Percentiles rank a stretch among this genome's conserved stretches.
phyloP scores from a whole-genome alignment of 2,329 filamentous ascomycete species.

The Microsporum canis region DNA sequence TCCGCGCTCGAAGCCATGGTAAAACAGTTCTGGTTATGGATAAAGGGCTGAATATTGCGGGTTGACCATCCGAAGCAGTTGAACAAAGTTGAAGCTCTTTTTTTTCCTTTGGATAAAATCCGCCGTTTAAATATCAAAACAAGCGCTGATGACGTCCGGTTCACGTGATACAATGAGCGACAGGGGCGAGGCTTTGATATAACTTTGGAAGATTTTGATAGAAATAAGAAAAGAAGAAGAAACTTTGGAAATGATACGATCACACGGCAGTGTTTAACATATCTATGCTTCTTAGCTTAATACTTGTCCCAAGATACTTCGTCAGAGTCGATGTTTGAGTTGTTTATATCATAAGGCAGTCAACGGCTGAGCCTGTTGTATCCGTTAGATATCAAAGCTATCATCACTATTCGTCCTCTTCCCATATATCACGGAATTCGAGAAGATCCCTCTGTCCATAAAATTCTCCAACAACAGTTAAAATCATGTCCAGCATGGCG shows the following conservation, averaged over 20 bases:
- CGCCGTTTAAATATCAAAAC: not conserved
- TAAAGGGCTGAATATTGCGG: not conserved
- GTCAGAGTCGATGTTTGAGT: too few relatives aligned
- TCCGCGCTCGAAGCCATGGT: constrained; percentile 26
- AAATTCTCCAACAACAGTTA: constrained; percentile 75
- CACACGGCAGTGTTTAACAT: not conserved
- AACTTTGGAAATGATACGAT: not conserved
- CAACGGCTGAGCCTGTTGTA: too few relatives aligned
- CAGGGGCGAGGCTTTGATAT: not conserved
- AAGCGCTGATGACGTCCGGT: not conserved
- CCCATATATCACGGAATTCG: constrained; percentile 54
- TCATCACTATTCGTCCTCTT: constrained; percentile 13
- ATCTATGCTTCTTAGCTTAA: not conserved
- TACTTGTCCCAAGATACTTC: too few relatives aligned
- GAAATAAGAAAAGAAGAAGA: not conserved
- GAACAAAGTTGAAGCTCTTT: too few relatives aligned
- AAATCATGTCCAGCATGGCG: constrained; percentile 82
- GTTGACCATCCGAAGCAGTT: too few relatives aligned
- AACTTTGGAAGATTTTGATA: not conserved
- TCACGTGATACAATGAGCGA: not conserved
- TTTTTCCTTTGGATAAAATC: too few relatives aligned
- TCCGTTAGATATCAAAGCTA: too few relatives aligned
- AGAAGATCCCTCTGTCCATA: constrained; percentile 84
- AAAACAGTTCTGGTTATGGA: not conserved
- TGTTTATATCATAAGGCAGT: too few relatives aligned